A percentile compares a stretch with the other conserved stretches of the same genome.
phyloP scores from a whole-genome alignment of 805 yeast species.

The Candida sphagnicola region DNA sequence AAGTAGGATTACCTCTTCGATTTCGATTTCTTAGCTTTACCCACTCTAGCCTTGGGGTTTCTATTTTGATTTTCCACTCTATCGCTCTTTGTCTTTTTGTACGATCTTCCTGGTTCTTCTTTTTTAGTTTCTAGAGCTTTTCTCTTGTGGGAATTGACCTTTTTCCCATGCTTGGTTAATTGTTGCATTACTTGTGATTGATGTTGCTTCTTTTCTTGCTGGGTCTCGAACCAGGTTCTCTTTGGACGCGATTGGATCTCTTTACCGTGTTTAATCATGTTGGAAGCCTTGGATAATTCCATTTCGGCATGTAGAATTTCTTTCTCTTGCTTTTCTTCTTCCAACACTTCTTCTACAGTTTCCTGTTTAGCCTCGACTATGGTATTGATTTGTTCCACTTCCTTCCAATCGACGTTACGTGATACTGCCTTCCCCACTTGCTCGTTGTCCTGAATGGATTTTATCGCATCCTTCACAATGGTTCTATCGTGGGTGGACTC shows the following conservation, averaged over 20 bases:
- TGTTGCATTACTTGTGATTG: conserved; percentile 33
- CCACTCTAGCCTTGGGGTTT: conserved; percentile 9
- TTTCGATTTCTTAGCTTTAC: conserved; percentile 2
- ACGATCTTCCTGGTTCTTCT: conserved; percentile 50
- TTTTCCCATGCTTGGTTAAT: conserved; percentile 48
- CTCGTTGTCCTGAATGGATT: conserved; percentile 44
- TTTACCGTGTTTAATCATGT: conserved; percentile 69
- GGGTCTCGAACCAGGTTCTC: conserved; percentile 92
- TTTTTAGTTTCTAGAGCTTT: conserved; percentile 60
- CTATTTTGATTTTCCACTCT: conserved; percentile 46
- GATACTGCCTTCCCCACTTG: conserved; percentile 69
- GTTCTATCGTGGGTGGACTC: conserved; percentile 82
- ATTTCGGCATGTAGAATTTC: conserved; percentile 85
- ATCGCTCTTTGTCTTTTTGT: conserved; percentile 78
- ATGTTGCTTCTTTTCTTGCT: conserved; percentile 47
- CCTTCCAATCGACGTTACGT: conserved; percentile 86
- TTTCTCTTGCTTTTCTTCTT: conserved; percentile 86
- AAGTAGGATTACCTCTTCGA: not conserved
- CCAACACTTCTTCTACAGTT: conserved; percentile 69
- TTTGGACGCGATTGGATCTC: conserved; percentile 89
- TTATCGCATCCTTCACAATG: conserved; percentile 88
- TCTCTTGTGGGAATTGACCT: conserved; percentile 64
- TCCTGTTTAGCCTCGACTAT: conserved; percentile 57
- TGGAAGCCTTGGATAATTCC: conserved; percentile 83
- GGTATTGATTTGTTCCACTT: conserved; percentile 65